Base-by-base conservation (phyloP, 2,329 filamentous ascomycete genomes). In the Talaromyces sp. region DNA sequence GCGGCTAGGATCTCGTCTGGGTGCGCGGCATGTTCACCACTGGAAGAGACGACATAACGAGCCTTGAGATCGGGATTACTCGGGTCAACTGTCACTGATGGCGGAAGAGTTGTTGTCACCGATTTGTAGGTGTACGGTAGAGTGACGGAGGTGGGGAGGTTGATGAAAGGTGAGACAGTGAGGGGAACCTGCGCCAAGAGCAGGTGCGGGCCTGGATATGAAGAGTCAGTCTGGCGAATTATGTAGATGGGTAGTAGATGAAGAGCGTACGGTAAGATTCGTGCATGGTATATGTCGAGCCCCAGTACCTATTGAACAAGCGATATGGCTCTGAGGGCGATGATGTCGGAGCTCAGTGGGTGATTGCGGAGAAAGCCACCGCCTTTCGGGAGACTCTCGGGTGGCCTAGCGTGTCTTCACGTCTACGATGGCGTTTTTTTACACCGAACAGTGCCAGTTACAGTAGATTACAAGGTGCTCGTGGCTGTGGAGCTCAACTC, bases 111-210 rank as follows among this genome's bases (percentile, higher is more conserved):
- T 1, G 91, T 93, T 0, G 93, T 90, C 68, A 97, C 87, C 10
- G 86, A 83, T 70, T 92, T 93, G 82, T 97, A 97, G 63, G 91
- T 96, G 78, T 97, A 97, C 20, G 94, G 93, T 7, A 99, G 85
- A 0, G 92, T 96, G 17, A 92, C 89, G 22, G 93, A 88, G 27
- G 90, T 88, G 10, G 94, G 94, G 29, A 99, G 87, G 55, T 88
- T 89, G 65, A 97, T 85, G 77, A 97, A 97, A 22, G 94, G 94
- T 3, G 93, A 97, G 40, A 97, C 91, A 45, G 91, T 95, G 50
- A 99, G 79, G 27, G 94, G 91, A 36, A 97, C 86, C 76, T 99
- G 94, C 61, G 92, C 89, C 42, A 99, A 86, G 60, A 97, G 85
- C 14, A 88, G 90, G 75, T 97, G 91, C 14, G 91, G 86, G 61